Evolutionary conservation across 2,329 filamentous ascomycete species (phyloP), one percentile per base, ranked within the genome.

Genomic region (Aspergillus puulaauensis): DNA sequence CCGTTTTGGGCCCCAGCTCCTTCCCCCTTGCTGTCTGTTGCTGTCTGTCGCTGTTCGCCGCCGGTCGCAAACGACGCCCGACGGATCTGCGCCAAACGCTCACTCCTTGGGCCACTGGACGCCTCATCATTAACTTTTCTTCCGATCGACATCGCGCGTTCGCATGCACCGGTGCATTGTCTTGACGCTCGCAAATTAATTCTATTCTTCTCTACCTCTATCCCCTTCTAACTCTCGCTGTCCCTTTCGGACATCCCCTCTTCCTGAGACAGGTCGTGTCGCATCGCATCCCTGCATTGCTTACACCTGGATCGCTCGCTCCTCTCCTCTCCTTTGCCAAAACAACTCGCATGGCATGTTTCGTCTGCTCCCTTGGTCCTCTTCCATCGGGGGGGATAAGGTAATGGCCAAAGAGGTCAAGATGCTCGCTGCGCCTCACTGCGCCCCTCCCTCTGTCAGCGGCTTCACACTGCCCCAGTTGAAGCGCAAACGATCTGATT

Each of bases 401-500:
- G 71, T 76, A 66, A 71, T 73, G 60, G 66, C 71, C 57, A 73
- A 77, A 64, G 74, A 79, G 64, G 69, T 75, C 68, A 78, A 76
- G 64, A 74, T 75, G 73, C 68, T 79, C 63, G 70, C 74, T 47
- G 66, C 73, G 45, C 64, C 73, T 56, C 71, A 71, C 55, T 73
- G 70, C 61, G 63, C 69, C 46, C 61, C 68, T 37, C 65, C 71
- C 1, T 64, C 64, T 49, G 56, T 74, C 57, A 70, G 66, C 49
- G 59, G 56, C 50, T 62, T 73, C 39, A 58, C 70, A 40, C 60
- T 71, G 33, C 79, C 77, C 62, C 80, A 80, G 65, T 73, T 85
- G 68, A 87, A 87, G 78, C 81, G 85, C 61, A 86, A 86, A 72
- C 77, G 80, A 55, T 79, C 79, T 33, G 77, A 79, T 61, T 83